Evolutionary conservation across 1,139 yeast genomes (phyloP).

Genomic region (Chernovozyma aurita): DNA sequence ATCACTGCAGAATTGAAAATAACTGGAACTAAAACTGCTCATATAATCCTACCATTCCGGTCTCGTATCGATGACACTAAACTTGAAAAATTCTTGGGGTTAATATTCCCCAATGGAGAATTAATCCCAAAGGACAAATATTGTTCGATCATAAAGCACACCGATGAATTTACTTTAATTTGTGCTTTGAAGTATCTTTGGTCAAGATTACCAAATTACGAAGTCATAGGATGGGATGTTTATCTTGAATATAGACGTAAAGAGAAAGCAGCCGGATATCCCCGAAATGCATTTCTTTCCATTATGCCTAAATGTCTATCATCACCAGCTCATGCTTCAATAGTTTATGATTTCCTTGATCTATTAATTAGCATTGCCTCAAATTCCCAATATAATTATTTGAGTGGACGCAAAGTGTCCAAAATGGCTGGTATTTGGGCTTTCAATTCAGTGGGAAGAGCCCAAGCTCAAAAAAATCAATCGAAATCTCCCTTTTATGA

Average conservation of each 20-base stretch:
- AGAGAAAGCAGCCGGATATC: slow-evolving; percentile 62
- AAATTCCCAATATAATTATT: slow-evolving; percentile 73
- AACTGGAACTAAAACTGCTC: slow-evolving; percentile 56
- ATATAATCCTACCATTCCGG: slow-evolving; percentile 64
- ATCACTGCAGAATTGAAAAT: slow-evolving; percentile 63
- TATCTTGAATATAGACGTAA: slow-evolving; percentile 64
- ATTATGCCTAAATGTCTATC: slow-evolving; percentile 81
- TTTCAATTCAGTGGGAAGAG: slow-evolving; percentile 38
- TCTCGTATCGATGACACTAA: slow-evolving; percentile 58
- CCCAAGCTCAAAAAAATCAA: slow-evolving; percentile 10
- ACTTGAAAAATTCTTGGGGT: slow-evolving; percentile 47
- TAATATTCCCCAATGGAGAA: slow-evolving; percentile 52
- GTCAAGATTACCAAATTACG: slow-evolving; percentile 78
- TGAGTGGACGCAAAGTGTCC: slow-evolving; percentile 76
- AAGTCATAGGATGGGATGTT: slow-evolving; percentile 83
- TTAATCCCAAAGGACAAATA: slow-evolving; percentile 31
- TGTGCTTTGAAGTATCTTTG: slow-evolving; percentile 77
- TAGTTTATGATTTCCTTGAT: slow-evolving; percentile 83
- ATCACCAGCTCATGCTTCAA: slow-evolving; percentile 84
- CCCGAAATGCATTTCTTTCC: slow-evolving; percentile 69
- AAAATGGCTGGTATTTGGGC: slow-evolving; percentile 91
- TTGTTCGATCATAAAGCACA: slow-evolving; percentile 32
- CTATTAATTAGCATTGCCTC: slow-evolving; percentile 74
- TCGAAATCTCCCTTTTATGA: slow-evolving; percentile 34
- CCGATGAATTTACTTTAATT: slow-evolving; percentile 66